A percentile compares a stretch with the other conserved stretches of the same genome.
These are phyloP conservation scores for Aspergillus felis DNA, from an alignment of 2,329 filamentous ascomycete genomes.

Conservation along the genomic window DNA sequence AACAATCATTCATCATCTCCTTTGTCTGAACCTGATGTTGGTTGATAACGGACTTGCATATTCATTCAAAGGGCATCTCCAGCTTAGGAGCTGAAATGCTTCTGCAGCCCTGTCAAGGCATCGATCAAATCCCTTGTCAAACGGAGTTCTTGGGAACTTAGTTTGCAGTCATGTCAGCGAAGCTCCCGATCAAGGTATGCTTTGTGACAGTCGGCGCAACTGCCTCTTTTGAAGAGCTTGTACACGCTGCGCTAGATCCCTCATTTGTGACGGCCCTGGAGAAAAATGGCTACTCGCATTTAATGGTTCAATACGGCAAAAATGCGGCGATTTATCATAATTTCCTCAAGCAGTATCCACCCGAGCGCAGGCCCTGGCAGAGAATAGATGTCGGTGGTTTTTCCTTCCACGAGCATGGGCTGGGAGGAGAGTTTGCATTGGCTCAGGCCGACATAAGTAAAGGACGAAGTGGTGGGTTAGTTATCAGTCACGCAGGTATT, in stretches of 20 bases:
- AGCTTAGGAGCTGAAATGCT: background rate
- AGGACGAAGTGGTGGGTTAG: slow-evolving; percentile 56
- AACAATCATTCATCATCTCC: background rate
- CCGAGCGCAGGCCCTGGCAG: slow-evolving; percentile 22
- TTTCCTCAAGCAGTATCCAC: slow-evolving; percentile 23
- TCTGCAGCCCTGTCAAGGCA: background rate
- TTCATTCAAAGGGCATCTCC: background rate
- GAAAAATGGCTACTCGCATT: slow-evolving; percentile 61
- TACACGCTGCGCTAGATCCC: slow-evolving; percentile 60
- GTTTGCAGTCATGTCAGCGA: slow-evolving; percentile 10
- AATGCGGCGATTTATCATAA: slow-evolving; percentile 54
- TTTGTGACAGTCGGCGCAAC: slow-evolving; percentile 94
- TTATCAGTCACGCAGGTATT: slow-evolving; percentile 85
- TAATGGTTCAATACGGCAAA: slow-evolving; percentile 77
- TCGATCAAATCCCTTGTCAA: background rate
- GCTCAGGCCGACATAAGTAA: slow-evolving; percentile 44
- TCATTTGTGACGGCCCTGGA: slow-evolving; percentile 61
- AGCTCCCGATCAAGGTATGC: slow-evolving; percentile 47
- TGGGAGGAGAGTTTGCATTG: slow-evolving; percentile 57
- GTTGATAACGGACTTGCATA: background rate
- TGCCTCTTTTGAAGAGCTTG: slow-evolving; percentile 70
- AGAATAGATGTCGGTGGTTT: slow-evolving; percentile 59
- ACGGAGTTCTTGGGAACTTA: background rate
- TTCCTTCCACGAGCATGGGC: slow-evolving; percentile 59
- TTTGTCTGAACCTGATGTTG: background rate